phyloP scores from a whole-genome alignment of 331 rosid species.

The Cydonia oblonga region DNA sequence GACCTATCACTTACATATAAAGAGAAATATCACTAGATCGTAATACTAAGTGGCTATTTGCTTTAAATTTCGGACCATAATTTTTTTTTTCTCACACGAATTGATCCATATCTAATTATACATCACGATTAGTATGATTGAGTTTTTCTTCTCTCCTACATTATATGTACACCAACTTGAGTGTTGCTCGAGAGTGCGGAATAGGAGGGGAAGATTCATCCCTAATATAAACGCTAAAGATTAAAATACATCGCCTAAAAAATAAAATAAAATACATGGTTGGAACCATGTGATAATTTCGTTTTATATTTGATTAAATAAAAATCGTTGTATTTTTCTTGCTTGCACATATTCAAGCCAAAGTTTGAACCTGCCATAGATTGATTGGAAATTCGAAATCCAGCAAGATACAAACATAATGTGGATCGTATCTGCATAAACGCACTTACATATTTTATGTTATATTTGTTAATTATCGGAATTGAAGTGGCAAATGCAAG shows the following conservation, averaged over 20 bases:
- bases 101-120: too few species aligned
- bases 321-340: not conserved
- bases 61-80: too few species aligned
- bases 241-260: too few species aligned
- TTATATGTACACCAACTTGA: not conserved
- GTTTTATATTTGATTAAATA: not conserved
- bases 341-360: not conserved
- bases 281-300: not conserved
- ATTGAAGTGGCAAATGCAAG: slow-evolving; percentile 10
- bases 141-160: not conserved
- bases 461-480: not conserved
- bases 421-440: slow-evolving; percentile 3
- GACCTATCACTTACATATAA: too few species aligned
- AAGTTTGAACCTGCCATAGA: not conserved
- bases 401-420: slow-evolving; percentile 13
- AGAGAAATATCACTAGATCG: too few species aligned
- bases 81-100: too few species aligned
- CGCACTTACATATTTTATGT: not conserved
- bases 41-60: too few species aligned
- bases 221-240: not conserved
- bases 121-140: too few species aligned
- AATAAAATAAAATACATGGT: not conserved
- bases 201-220: not conserved
- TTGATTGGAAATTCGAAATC: slow-evolving; percentile 8
- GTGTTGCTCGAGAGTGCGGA: not conserved